phyloP scores from a whole-genome alignment of 228 moss, liverwort and hornwort species.

The Sphagnum magellanicum region DNA sequence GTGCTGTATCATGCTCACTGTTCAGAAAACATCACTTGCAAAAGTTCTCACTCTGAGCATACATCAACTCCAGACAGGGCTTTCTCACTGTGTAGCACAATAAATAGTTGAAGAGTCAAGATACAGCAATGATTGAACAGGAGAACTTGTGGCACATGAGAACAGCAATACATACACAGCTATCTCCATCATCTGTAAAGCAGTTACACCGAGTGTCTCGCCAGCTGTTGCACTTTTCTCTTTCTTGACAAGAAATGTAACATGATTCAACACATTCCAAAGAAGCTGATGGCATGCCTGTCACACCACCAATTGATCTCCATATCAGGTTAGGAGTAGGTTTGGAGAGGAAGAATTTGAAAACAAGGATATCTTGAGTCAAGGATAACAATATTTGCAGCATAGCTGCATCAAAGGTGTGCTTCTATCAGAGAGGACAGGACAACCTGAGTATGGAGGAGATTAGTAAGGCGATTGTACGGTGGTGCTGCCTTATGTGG shows the following conservation, averaged over 20 bases:
- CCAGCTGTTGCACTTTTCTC: slow-evolving; percentile 40
- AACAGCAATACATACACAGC: slow-evolving; percentile 7
- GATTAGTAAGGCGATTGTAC: slow-evolving; percentile 41
- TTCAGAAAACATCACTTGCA: background rate
- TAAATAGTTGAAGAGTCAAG: background rate
- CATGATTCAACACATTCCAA: slow-evolving; percentile 47
- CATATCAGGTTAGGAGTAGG: no score
- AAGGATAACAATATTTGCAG: no score
- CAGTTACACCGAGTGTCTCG: slow-evolving; percentile 53
- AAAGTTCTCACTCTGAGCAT: no score
- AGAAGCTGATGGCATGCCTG: slow-evolving; percentile 56
- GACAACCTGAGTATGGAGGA: slow-evolving; percentile 52
- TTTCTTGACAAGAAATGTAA: slow-evolving; percentile 20
- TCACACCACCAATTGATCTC: no score
- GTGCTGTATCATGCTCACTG: background rate
- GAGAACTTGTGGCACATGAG: background rate
- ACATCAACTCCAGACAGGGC: no score
- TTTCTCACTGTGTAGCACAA: no score
- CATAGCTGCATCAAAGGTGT: no score
- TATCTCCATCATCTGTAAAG: slow-evolving; percentile 59
- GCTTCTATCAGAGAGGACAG: background rate
- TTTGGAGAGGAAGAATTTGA: background rate
- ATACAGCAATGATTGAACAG: background rate
- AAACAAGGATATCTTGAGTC: no score
- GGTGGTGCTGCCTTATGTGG: slow-evolving; percentile 31